These are phyloP conservation scores for Skeletonema costatum DNA, from an alignment of 108 stramenopile genomes.

Conservation along the genomic window DNA sequence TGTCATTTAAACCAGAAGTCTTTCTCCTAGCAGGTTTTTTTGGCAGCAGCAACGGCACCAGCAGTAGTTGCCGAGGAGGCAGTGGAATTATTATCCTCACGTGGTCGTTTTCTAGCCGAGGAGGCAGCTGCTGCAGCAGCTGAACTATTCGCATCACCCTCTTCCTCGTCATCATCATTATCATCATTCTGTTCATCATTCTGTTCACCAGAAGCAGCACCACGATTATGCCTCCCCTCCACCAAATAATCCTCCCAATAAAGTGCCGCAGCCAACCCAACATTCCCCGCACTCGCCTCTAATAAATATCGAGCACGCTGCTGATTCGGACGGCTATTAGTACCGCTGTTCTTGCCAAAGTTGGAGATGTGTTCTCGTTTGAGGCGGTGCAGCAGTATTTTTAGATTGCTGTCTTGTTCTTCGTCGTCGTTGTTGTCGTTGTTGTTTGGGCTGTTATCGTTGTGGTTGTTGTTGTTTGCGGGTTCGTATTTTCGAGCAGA, in stretches of 20 bases:
- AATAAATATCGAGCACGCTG: constrained; percentile 51
- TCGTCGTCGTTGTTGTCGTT: not conserved
- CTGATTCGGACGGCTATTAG: constrained; percentile 23
- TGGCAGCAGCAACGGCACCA: not conserved
- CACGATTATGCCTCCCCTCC: not conserved
- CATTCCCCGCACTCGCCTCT: constrained; percentile 70
- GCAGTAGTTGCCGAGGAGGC: not conserved
- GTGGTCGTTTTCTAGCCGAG: not conserved
- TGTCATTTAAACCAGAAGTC: not conserved
- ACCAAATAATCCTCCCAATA: constrained; percentile 81
- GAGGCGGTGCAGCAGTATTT: constrained; percentile 13
- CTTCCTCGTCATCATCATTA: constrained; percentile 10
- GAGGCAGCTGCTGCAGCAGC: not conserved
- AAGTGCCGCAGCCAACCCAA: constrained; percentile 66
- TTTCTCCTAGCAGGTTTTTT: not conserved
- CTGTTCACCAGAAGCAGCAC: not conserved
- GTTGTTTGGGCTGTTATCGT: not conserved
- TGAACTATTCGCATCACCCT: not conserved
- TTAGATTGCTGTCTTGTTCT: not conserved
- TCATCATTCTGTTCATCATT: not conserved
- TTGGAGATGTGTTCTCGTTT: constrained; percentile 36
- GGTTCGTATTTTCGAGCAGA: too few species aligned
- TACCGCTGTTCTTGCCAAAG: constrained; percentile 3
- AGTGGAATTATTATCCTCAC: not conserved
- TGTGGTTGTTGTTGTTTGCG: not conserved